phyloP scores from a whole-genome alignment of 176 grass and related monocot genomes.

The Rhynchospora tenuis region DNA sequence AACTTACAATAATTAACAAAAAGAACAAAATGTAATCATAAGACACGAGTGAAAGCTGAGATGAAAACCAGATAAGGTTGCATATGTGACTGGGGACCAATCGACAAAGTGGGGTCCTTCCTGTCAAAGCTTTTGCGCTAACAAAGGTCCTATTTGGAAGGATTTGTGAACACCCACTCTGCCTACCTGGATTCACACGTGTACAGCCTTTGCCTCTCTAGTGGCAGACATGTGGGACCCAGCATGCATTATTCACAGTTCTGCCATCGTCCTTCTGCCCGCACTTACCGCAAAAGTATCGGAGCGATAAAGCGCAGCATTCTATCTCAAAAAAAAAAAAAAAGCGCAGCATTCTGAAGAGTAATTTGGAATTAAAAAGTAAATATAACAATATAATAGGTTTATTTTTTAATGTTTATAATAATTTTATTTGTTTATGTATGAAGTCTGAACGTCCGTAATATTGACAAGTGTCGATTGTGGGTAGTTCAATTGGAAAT shows the following conservation, averaged over 20 bases:
- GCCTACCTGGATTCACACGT: constrained; percentile 18
- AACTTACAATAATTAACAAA: neutral
- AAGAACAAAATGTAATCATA: constrained; percentile 2
- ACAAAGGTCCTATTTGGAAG: neutral
- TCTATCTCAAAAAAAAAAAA: too few relatives aligned
- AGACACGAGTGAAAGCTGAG: constrained; percentile 6
- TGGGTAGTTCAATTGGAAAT: neutral
- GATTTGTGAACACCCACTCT: neutral
- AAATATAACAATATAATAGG: neutral
- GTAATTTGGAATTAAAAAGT: neutral
- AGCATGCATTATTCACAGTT: constrained; percentile 6
- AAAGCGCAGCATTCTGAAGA: neutral
- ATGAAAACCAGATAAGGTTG: constrained; percentile 1
- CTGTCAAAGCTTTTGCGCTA: neutral
- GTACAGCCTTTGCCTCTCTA: constrained; percentile 17
- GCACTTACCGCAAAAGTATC: neutral
- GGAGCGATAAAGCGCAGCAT: neutral
- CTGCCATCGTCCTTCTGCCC: neutral
- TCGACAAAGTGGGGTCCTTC: neutral
- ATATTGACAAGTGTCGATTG: neutral
- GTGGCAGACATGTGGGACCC: constrained; percentile 14
- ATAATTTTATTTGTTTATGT: neutral
- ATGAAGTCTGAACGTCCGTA: neutral
- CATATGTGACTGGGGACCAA: constrained; percentile 14
- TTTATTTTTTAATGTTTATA: too few relatives aligned